phyloP scores from a whole-genome alignment of 2,329 filamentous ascomycete genomes.

The Verticillium dahliae region DNA sequence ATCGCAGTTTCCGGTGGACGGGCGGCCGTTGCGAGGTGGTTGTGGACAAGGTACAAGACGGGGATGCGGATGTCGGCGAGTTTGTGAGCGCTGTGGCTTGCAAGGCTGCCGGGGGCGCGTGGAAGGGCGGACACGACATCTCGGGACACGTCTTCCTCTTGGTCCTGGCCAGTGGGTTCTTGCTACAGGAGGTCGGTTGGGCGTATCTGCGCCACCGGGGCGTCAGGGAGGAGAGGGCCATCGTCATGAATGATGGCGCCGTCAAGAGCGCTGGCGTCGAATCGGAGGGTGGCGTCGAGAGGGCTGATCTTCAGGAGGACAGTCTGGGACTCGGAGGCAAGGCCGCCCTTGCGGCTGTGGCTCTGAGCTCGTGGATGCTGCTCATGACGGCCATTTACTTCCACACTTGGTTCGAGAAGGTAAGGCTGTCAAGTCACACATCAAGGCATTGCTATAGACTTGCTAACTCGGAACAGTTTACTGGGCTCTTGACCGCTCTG shows the following conservation, averaged over 20 bases:
- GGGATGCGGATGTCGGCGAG: constrained; percentile 34
- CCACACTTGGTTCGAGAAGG: constrained; percentile 98
- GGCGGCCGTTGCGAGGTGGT: constrained; percentile 74
- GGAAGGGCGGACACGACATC: constrained; percentile 94
- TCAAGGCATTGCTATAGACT: too few species aligned
- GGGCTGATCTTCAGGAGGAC: constrained; percentile 14
- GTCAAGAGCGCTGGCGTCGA: constrained; percentile 53
- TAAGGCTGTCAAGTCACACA: constrained; percentile 27
- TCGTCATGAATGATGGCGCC: constrained; percentile 61
- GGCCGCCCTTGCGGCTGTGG: constrained; percentile 58
- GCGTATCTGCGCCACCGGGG: constrained; percentile 39
- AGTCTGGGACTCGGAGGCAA: constrained; percentile 40
- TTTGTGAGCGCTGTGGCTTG: constrained; percentile 73
- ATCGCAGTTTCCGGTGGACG: constrained; percentile 81
- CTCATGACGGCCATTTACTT: constrained; percentile 98
- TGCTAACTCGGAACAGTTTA: constrained; percentile 34
- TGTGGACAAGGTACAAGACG: background rate
- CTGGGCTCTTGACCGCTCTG: constrained; percentile 43
- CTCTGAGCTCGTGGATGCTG: constrained; percentile 86
- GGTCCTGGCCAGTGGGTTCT: constrained; percentile 73
- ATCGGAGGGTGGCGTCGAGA: constrained; percentile 17
- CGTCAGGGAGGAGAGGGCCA: constrained; percentile 53
- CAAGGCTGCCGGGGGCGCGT: constrained; percentile 72
- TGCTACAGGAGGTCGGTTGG: constrained; percentile 72
- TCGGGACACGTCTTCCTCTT: constrained; percentile 93